Conservation (phyloP, 352 stramenopile species). For the Aphanomyces invadans region DNA sequence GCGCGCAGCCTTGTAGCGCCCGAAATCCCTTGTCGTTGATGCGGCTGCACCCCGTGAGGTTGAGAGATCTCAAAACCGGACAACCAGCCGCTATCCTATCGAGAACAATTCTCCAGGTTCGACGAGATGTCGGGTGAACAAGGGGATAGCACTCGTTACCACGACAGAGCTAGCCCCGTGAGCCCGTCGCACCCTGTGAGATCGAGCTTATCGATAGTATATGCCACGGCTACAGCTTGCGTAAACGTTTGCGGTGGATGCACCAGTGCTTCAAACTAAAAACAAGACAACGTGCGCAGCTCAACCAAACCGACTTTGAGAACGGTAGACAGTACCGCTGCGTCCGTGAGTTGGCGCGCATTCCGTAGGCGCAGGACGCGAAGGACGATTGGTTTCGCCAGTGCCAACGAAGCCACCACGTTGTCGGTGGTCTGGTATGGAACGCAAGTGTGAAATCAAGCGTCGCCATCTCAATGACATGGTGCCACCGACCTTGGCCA, state of each 20-base stretch:
- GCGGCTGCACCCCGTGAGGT: constrained; percentile 33
- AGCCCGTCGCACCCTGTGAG: constrained; percentile 43
- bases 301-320: too few species aligned
- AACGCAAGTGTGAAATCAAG: too few species aligned
- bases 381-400: constrained; percentile 5
- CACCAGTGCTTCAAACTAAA: constrained; percentile 41
- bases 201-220: constrained; percentile 39
- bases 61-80: constrained; percentile 43
- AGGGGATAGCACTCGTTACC: too few species aligned
- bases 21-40: constrained; percentile 55
- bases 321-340: background rate
- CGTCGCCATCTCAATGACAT: too few species aligned
- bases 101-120: constrained; percentile 37
- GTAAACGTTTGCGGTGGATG: constrained; percentile 47
- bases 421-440: constrained; percentile 16
- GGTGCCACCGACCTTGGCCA: constrained; percentile 31
- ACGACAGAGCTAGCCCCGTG: constrained; percentile 35
- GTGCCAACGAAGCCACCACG: background rate
- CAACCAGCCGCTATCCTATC: constrained; percentile 57
- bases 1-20: constrained; percentile 39
- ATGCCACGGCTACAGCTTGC: constrained; percentile 37
- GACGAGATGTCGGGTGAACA: background rate
- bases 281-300: background rate
- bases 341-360: constrained; percentile 13
- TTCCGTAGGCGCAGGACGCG: background rate